Percentiles rank a stretch among this genome's conserved stretches.
Conservation (phyloP, 2,329 filamentous ascomycete species). For the Chaetomiaceae sp. region DNA sequence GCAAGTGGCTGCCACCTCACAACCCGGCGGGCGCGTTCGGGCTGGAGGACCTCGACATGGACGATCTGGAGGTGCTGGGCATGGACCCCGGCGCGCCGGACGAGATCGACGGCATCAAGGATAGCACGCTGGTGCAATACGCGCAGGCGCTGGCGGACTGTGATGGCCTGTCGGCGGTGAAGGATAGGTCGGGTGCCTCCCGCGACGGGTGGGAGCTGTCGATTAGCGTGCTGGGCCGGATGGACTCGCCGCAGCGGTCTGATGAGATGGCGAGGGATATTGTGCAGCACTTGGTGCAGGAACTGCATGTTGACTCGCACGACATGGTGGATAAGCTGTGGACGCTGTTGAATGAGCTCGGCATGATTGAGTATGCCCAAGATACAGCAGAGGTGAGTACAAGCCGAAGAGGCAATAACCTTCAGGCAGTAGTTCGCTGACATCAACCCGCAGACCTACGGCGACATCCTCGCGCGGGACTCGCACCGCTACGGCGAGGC, state of each 20-base stretch:
- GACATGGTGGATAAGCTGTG: slow-evolving; percentile 76
- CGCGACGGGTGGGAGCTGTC: slow-evolving; percentile 85
- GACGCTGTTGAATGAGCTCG: slow-evolving; percentile 67
- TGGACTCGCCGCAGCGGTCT: slow-evolving; percentile 66
- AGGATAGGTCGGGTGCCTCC: slow-evolving; percentile 28
- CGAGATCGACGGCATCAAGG: slow-evolving; percentile 62
- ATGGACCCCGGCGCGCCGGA: slow-evolving; percentile 54
- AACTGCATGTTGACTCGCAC: slow-evolving; percentile 58
- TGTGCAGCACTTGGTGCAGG: slow-evolving; percentile 58
- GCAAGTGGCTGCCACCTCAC: slow-evolving; percentile 69
- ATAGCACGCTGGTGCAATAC: slow-evolving; percentile 72
- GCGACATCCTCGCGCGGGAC: slow-evolving; percentile 65
- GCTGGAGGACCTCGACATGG: slow-evolving; percentile 67
- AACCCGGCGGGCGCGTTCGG: slow-evolving; percentile 47
- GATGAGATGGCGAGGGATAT: slow-evolving; percentile 69
- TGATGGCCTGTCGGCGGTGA: slow-evolving; percentile 38
- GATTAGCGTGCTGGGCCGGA: slow-evolving; percentile 71
- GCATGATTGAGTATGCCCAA: slow-evolving; percentile 71
- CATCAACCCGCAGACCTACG: slow-evolving; percentile 63
- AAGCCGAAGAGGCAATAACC: neutral
- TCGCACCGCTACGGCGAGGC: slow-evolving; percentile 78
- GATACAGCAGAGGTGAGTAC: slow-evolving; percentile 70
- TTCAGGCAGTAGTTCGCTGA: slow-evolving; percentile 19
- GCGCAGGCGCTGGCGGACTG: slow-evolving; percentile 59
- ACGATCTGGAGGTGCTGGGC: slow-evolving; percentile 78